Base-by-base conservation (phyloP, 73 alveolate species). In the Tetrahymena malaccensis region DNA sequence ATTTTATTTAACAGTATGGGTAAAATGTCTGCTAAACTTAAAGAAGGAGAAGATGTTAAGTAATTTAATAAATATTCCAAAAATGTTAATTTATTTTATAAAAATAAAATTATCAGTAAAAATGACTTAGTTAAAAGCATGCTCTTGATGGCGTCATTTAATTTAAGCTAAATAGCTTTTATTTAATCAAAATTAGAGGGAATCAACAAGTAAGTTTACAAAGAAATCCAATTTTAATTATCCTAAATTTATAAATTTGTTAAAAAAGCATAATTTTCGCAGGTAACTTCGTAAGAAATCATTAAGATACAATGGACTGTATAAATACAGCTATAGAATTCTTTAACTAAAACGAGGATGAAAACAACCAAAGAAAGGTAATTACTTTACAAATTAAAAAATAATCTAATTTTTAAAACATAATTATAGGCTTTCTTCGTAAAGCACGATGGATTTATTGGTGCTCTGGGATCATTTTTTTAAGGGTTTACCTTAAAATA, bases 221-320 rank as follows among this genome's bases (percentile, higher is more conserved):
- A 22, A 27, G 17, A 70, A 31, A 27, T 70, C 89, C 37, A 27
- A 27, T n/a, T 70, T 31, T 70, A 70, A 9, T 11, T n/a, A 22
- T 19, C 22, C 17, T 70, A 70, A 70, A 27, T 70, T 27, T 7
- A 70, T n/a, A n/a, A 19, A 19, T 33, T 12, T 70, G 8, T 34
- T 43, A 43, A 43, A 93, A 95, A 50, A 95, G 97, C 35, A 94
- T 95, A 22, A 55, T 95, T 19, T 95, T 95, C n/a, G 93, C 97
- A 43, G 97, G 97, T 9, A 93, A 89, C 34, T 95, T 95, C 35
- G 94, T 95, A 13, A 95, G 97, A 95, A 95, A 95, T 44, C 97
- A 95, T 85, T 38, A 95, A 17, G 97, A 95, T 34, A 95, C 97
- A 0, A 55, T 95, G 44, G 33, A 95, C 43, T 95, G 97, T 21